These are phyloP conservation scores for Erythrobasidium hasegawianum DNA, from an alignment of 1,284 basidiomycete genomes.

Conservation along the genomic window DNA sequence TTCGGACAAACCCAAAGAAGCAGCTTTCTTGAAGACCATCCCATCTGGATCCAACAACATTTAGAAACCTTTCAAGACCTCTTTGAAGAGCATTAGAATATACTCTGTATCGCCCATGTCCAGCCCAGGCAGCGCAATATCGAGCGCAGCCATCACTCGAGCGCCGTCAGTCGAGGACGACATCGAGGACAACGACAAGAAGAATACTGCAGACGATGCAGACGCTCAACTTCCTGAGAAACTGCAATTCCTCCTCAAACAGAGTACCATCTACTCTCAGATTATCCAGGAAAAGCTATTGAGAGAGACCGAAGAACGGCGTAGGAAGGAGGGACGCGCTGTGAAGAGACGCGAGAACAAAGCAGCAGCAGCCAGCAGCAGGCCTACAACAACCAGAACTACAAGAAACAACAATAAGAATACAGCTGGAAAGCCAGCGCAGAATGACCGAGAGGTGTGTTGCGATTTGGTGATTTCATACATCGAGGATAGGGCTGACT, in stretches of 20 bases:
- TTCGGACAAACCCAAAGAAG: too few relatives aligned
- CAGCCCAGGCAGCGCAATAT: background rate
- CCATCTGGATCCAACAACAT: too few relatives aligned
- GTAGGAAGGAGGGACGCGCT: slow-evolving; percentile 17
- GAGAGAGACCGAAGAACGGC: slow-evolving; percentile 27
- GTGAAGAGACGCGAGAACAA: slow-evolving; percentile 13
- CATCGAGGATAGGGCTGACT: background rate
- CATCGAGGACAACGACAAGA: background rate
- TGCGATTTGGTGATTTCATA: too few relatives aligned
- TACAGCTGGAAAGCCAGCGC: too few relatives aligned
- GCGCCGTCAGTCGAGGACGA: background rate
- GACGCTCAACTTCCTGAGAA: background rate
- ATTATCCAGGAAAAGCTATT: slow-evolving; percentile 34
- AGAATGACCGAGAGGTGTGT: too few relatives aligned
- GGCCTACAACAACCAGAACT: too few relatives aligned
- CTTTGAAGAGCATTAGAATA: too few relatives aligned
- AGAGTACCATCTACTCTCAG: slow-evolving; percentile 32
- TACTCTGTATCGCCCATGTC: too few relatives aligned
- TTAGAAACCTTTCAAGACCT: too few relatives aligned
- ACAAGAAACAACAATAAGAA: too few relatives aligned
- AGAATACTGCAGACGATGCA: background rate
- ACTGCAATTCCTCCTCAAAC: slow-evolving; percentile 30
- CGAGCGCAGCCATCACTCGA: background rate
- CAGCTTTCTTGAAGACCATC: too few relatives aligned
- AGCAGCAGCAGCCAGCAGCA: background rate